These are phyloP conservation scores for Beauveria pseudobassiana DNA, from an alignment of 2,329 filamentous ascomycete species.

Conservation along the genomic window DNA sequence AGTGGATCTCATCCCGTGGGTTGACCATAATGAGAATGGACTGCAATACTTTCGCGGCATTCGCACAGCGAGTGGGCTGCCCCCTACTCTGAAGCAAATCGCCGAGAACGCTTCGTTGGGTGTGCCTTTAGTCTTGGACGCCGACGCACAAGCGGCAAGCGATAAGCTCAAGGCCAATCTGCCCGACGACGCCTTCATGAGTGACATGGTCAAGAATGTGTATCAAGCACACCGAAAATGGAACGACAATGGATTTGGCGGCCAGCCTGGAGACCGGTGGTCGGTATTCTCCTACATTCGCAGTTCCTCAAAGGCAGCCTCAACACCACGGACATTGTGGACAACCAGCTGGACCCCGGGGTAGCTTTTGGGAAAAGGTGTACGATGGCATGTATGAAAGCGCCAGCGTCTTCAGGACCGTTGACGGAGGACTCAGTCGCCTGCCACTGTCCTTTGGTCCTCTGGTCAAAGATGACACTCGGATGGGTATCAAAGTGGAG, in stretches of 20 bases:
- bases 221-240: conserved; percentile 36
- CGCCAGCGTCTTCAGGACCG: conserved; percentile 48
- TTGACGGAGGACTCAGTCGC: conserved; percentile 48
- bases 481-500: conserved; percentile 49
- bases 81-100: conserved; percentile 45
- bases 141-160: conserved; percentile 26
- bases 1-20: conserved; percentile 57
- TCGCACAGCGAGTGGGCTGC: conserved; percentile 41
- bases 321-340: conserved; percentile 43
- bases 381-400: conserved; percentile 12
- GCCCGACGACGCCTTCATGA: conserved; percentile 27
- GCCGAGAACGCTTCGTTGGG: conserved; percentile 34
- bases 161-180: conserved; percentile 30
- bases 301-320: conserved; percentile 47
- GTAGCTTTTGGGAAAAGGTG: conserved; percentile 39
- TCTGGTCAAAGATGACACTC: conserved; percentile 48
- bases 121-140: conserved; percentile 24
- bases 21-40: conserved; percentile 47
- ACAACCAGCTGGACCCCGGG: conserved; percentile 24
- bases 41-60: conserved; percentile 41
- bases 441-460: conserved; percentile 57
- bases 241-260: conserved; percentile 26
- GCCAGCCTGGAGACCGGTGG: conserved; percentile 51
- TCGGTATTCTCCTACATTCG: conserved; percentile 57
- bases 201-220: conserved; percentile 33